phyloP scores from a whole-genome alignment of 805 yeast genomes.

The Clavispora santaluciae region DNA sequence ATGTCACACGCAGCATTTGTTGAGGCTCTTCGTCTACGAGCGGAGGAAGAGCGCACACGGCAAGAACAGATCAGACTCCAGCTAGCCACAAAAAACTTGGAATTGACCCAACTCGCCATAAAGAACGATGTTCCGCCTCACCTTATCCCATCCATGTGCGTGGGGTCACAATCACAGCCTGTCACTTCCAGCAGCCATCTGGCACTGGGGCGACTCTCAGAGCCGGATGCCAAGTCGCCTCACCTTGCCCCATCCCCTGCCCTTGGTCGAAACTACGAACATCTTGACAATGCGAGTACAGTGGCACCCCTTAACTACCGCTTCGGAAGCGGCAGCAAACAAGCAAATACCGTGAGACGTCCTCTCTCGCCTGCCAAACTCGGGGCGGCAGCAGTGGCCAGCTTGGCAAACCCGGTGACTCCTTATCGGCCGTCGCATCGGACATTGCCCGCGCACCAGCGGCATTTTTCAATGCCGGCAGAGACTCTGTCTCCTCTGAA shows the following conservation, averaged over 20 bases:
- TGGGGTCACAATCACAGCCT: constrained; percentile 15
- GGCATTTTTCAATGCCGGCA: constrained; percentile 41
- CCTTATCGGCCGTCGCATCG: constrained; percentile 24
- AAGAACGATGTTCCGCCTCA: constrained; percentile 59
- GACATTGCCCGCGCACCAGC: constrained; percentile 27
- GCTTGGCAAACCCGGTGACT: constrained; percentile 32
- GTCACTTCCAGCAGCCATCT: constrained; percentile 4
- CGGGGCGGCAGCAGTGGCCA: constrained; percentile 69
- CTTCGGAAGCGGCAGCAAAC: constrained; percentile 28
- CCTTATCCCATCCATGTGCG: constrained; percentile 58
- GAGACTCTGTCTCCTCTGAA: constrained; percentile 15
- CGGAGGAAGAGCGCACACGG: constrained; percentile 77
- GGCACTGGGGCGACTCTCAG: constrained; percentile 7
- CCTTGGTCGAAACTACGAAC: constrained; percentile 10
- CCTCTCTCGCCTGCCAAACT: constrained; percentile 65
- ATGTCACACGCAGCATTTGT: constrained; percentile 52
- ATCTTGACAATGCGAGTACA: constrained; percentile 23
- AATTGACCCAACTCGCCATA: constrained; percentile 57
- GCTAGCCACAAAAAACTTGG: constrained; percentile 51
- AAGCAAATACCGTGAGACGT: constrained; percentile 22
- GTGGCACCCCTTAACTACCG: constrained; percentile 32
- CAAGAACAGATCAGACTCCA: constrained; percentile 75
- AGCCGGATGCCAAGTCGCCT: constrained; percentile 1
- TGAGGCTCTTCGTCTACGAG: constrained; percentile 53
- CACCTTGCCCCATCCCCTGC: constrained; percentile 6